Base-by-base conservation (phyloP, 2,329 filamentous ascomycete genomes). In the Talaromyces sp. region DNA sequence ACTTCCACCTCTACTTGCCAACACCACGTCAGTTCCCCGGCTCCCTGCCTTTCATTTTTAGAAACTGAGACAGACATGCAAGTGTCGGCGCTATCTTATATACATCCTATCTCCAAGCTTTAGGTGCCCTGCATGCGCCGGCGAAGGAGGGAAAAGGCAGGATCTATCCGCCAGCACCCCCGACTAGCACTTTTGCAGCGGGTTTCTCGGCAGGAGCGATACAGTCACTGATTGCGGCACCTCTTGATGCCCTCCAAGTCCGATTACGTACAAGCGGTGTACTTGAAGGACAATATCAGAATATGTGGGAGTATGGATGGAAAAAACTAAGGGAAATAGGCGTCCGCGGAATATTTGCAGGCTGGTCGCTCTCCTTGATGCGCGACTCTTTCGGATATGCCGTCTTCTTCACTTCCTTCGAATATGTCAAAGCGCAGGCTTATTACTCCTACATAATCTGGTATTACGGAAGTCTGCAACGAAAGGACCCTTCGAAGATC, bases 61-160 rank as follows among this genome's bases (percentile, higher is more conserved):
- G 44, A 14, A 31, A 21, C 44, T 55, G 64, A 46, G 57, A 35
- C 3, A 14, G 35, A 54, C 40, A 28, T 57, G 16, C 11, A 14
- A 83, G 82, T 44, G 81, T 88, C 60, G 85, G 86, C 16, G 85
- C 85, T 42, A 80, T 88, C 6, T 76, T 88, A 12, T 88, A 88
- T 67, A 87, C 86, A 1, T 82, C 81, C 16, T 88, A 88, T 68
- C 81, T 88, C 18, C 84, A 87, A 69, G 80, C 80, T 23, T 77
- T 88, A 11, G 82, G 82, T n/a, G 67, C 70, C 18, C 73, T 88
- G 1, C 83, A 88, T 70, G 82, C 83, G 58, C 85, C 85, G 1
- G 81, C 84, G 1, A 81, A 83, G 0, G 77, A 83, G 64, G 79
- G 83, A 6, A 78, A 79, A 16, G 87, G 86, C 68, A 81, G 84